phyloP scores from a whole-genome alignment of 805 yeast genomes.

The Candida mattraensis region DNA sequence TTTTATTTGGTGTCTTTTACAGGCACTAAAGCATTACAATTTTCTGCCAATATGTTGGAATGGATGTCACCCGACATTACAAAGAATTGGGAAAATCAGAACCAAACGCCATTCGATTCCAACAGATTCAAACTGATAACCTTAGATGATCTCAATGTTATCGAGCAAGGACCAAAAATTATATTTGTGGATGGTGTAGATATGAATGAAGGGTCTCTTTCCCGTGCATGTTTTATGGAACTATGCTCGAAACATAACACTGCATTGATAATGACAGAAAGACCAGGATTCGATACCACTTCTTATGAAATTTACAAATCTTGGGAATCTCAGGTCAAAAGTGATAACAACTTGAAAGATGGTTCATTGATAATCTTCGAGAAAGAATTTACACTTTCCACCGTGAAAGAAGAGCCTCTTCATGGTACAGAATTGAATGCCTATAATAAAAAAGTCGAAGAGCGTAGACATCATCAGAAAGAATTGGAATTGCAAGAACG shows the following conservation, averaged over 20 bases:
- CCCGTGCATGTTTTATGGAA: constrained; percentile 50
- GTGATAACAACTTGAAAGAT: constrained; percentile 47
- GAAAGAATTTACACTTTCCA: constrained; percentile 36
- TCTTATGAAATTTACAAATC: constrained; percentile 49
- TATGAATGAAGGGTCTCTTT: constrained; percentile 60
- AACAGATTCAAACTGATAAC: constrained; percentile 55
- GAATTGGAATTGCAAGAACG: constrained; percentile 34
- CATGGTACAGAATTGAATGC: constrained; percentile 48
- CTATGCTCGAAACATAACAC: constrained; percentile 66
- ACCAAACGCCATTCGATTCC: constrained; percentile 73
- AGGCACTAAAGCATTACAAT: constrained; percentile 73
- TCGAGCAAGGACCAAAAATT: constrained; percentile 67
- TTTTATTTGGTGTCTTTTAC: constrained; percentile 75
- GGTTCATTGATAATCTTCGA: constrained; percentile 60
- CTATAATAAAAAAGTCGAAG: constrained; percentile 47
- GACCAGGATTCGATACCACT: constrained; percentile 47
- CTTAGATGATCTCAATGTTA: constrained; percentile 52
- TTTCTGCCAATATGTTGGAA: constrained; percentile 87
- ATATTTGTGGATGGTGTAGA: constrained; percentile 75
- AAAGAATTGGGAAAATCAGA: constrained; percentile 79
- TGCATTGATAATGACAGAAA: constrained; percentile 75
- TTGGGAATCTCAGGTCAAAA: constrained; percentile 49
- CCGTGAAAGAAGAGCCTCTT: constrained; percentile 48
- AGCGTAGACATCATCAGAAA: constrained; percentile 41
- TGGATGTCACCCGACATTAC: constrained; percentile 94